Base-by-base conservation (phyloP, 352 stramenopile species). In the Phytophthora sansomeana region DNA sequence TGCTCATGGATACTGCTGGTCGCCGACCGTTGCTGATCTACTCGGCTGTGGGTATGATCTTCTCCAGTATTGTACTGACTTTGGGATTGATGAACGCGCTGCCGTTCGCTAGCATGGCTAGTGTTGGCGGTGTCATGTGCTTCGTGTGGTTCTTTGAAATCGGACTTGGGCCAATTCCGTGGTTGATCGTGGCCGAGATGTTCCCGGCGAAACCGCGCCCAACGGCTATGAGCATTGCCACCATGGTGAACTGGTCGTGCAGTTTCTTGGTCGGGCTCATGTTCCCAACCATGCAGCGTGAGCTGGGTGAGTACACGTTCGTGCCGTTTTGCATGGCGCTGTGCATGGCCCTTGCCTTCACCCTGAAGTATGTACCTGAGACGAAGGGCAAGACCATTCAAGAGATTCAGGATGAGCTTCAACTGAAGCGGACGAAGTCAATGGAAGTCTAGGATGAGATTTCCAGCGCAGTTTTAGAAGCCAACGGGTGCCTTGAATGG, bases 101-200 rank as follows among this genome's bases (percentile, higher is more conserved):
- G 17, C 83, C 83, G 9, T 90, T 90, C 53, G 72, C 81, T 7
- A 87, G 81, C 42, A 87, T 81, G 67, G 67, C 63, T 39, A 81
- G 74, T 24, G 74, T 92, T 58, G 80, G 83, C 26, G 83, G 81
- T 48, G 80, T 92, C 38, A 89, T 92, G 79, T 85, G 80, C 53
- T 92, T 90, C 35, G 81, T 92, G 36, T 92, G 83, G 81, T 92
- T 85, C 66, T 87, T 87, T 42, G 79, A 87, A 55, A 87, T 88
- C 49, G 80, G 80, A 11, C 55, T 88, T 6, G 96, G 96, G 8
- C 95, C 96, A 9, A 98, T 99, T 59, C 95, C 96, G 41, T 98
- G 95, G 96, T 74, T 98, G 24, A 98, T 99, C 66, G 93, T 98
- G 7, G 93, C 93, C n/a, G 96, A 99, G 74, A 98, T 98, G 92